A percentile compares a stretch with the other conserved stretches of the same genome.
These are phyloP conservation scores for Conidiobolus incongruus DNA, from an alignment of 371 early-diverging fungal species.

Conservation along the genomic window DNA sequence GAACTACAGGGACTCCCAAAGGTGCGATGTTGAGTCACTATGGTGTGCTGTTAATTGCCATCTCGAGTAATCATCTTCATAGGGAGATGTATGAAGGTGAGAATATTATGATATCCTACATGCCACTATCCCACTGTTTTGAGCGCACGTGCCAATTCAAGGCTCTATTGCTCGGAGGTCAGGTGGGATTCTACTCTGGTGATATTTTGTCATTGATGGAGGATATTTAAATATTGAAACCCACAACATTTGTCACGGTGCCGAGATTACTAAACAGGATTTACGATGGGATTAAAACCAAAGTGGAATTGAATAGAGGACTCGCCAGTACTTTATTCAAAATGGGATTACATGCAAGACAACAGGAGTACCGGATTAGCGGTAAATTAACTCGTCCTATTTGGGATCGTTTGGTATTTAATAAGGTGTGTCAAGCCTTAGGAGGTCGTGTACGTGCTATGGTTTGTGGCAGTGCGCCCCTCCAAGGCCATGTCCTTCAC, in stretches of 20 bases:
- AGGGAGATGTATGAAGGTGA: background rate
- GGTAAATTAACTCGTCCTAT: constrained; percentile 39
- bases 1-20: constrained; percentile 65
- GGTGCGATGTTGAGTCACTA: constrained; percentile 33
- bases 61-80: no score
- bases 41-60: no score
- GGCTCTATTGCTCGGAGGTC: constrained; percentile 22
- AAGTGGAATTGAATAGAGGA: constrained; percentile 34
- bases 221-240: constrained; percentile 56
- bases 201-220: constrained; percentile 49
- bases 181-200: constrained; percentile 67
- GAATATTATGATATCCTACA: background rate
- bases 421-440: constrained; percentile 21
- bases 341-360: constrained; percentile 28
- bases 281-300: constrained; percentile 47
- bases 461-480: constrained; percentile 80
- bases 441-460: constrained; percentile 76
- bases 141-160: constrained; percentile 37
- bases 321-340: constrained; percentile 34
- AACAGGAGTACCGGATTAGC: constrained; percentile 26
- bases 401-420: constrained; percentile 17
- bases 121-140: constrained; percentile 50
- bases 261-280: constrained; percentile 80
- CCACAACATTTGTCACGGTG: constrained; percentile 70
- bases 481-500: constrained; percentile 54